Conservation (phyloP, 441 rosid species). For the Viola pubescens region DNA sequence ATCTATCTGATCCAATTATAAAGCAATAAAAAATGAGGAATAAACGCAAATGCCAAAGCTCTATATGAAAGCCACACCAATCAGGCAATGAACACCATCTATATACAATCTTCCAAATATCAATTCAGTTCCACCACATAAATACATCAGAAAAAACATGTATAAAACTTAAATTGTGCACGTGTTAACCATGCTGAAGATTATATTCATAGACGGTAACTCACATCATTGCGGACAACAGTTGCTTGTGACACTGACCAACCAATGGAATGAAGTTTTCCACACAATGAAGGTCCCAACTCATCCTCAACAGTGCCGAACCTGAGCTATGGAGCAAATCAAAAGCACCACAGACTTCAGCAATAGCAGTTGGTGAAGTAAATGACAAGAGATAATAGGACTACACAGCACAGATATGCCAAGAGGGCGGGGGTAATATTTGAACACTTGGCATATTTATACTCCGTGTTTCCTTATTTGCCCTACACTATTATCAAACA, state of each 20-base stretch:
- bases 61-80: conserved; percentile 4
- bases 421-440: not conserved
- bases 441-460: not conserved
- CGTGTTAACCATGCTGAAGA: not conserved
- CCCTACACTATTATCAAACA: not conserved
- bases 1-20: conserved; percentile 56
- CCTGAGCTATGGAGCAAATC: conserved; percentile 98
- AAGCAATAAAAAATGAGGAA: conserved; percentile 13
- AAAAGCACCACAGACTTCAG: conserved; percentile 26
- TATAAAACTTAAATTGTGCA: not conserved
- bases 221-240: conserved; percentile 77
- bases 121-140: conserved; percentile 1
- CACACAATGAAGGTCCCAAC: conserved; percentile 61
- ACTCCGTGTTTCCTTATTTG: not conserved
- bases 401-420: not conserved
- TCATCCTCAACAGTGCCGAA: conserved; percentile 90
- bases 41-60: conserved; percentile 4
- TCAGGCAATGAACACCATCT: conserved; percentile 6
- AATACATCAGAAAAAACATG: not conserved
- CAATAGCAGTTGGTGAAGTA: conserved; percentile 9
- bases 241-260: conserved; percentile 64
- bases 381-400: not conserved
- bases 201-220: conserved; percentile 28
- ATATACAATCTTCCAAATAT: not conserved
- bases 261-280: conserved; percentile 70